Base-by-base conservation (phyloP, 1,284 basidiomycete genomes). In the Malassezia dermatis region DNA sequence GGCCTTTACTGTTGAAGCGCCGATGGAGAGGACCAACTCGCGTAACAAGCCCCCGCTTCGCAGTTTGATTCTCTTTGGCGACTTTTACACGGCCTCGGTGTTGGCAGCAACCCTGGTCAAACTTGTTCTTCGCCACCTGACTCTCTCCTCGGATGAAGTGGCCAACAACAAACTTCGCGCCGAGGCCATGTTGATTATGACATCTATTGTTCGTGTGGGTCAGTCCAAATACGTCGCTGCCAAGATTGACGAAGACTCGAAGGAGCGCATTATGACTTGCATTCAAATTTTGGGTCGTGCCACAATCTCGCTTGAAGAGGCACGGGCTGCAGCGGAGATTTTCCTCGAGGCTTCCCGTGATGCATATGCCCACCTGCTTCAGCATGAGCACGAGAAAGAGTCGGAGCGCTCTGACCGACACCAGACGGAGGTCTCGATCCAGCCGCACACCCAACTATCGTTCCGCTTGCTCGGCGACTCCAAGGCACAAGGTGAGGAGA, bases 121-220 rank as follows among this genome's bases (percentile, higher is more conserved):
- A 78, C 81, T 99, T 26, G 86, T 94, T 10, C 79, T 96, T 42
- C 82, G 91, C 23, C 89, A 85, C 72, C 78, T 81, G 19, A 82
- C 86, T 61, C 76, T 83, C 27, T 74, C 75, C 17, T 76, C 78
- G 49, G 79, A 81, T 32, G 79, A 82, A 48, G 90, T 91, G 65
- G 78, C 61, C 35, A 64, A 67, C 60, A 74, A 74, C 58, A 60
- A 62, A 35, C 48, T 96, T 10, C 83, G 86, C 26, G 93, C 93
- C 17, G 93, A 98, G 80, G 85, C 89, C 2, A 96, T 98, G 88
- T 81, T 98, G 56, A 90, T 98, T 73, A 96, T 99, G 93, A 86
- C 89, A 2, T 94, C 89, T 15, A 81, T 94, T 69, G 87, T 98
- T 67, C 88, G 93, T 46, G 89, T 96, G 45, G 94, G 94, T 37